Percentiles rank a stretch among this genome's conserved stretches.
Evolutionary conservation across 2,329 filamentous ascomycete genomes (phyloP).

Genomic region (Stachybotrys chlorohalonatus): DNA sequence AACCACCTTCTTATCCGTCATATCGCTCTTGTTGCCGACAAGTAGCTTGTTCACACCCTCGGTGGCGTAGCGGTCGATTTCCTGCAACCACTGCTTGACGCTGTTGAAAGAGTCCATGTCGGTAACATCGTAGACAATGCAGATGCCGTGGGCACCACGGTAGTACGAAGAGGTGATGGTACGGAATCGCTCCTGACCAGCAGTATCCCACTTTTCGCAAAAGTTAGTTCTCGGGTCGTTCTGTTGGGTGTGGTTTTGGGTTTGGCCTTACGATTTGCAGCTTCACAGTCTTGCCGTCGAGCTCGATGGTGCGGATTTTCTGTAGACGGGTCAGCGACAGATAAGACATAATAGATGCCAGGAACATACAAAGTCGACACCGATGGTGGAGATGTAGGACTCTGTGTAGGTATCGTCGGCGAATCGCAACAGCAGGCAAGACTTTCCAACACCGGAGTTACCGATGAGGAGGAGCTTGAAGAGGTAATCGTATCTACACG

Average conservation of each 20-base stretch:
- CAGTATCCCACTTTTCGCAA: conserved; percentile 81
- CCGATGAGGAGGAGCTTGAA: conserved; percentile 99
- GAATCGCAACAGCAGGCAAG: conserved; percentile 93
- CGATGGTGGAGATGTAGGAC: conserved; percentile 99
- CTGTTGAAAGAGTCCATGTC: conserved; percentile 99
- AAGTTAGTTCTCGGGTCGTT: background rate
- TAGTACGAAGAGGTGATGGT: conserved; percentile 99
- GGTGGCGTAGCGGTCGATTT: conserved; percentile 98
- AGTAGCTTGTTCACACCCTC: conserved; percentile 99
- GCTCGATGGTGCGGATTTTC: conserved; percentile 99
- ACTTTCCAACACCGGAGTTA: conserved; percentile 99
- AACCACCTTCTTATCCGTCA: conserved; percentile 99
- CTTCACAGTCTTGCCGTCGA: conserved; percentile 99
- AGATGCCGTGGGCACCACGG: conserved; percentile 97
- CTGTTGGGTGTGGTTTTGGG: background rate
- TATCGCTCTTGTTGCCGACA: conserved; percentile 99
- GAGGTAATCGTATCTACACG: conserved; percentile 94
- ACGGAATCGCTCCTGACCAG: conserved; percentile 97
- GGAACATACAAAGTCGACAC: conserved; percentile 87
- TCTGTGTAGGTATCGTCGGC: conserved; percentile 99
- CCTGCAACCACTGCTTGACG: conserved; percentile 99
- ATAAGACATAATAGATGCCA: background rate
- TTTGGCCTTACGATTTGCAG: conserved; percentile 78
- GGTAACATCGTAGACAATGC: conserved; percentile 99
- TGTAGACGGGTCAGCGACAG: conserved; percentile 26